phyloP scores from a whole-genome alignment of 1,284 basidiomycete species.

The Microbotryomycetes sp. region DNA sequence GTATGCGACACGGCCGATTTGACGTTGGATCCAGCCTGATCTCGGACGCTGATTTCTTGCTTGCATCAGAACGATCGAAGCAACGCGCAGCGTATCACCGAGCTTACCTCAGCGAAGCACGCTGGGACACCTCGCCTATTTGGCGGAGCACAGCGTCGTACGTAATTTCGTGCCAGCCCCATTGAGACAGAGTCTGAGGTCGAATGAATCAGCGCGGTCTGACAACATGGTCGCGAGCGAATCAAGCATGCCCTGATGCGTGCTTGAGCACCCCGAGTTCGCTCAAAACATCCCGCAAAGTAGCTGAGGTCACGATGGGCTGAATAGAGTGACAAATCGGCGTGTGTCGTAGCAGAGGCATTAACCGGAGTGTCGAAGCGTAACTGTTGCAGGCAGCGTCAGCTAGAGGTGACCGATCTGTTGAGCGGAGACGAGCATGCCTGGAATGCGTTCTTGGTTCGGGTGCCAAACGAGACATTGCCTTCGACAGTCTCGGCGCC shows the following conservation, averaged over 20 bases:
- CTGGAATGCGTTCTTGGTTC: slow-evolving; percentile 76
- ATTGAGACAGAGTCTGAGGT: slow-evolving; percentile 39
- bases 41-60: slow-evolving; percentile 70
- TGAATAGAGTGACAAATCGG: slow-evolving; percentile 56
- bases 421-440: slow-evolving; percentile 55
- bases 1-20: slow-evolving; percentile 82
- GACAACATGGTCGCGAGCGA: background rate
- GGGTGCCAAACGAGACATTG: slow-evolving; percentile 75
- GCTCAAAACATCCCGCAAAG: slow-evolving; percentile 64
- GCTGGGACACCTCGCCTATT: slow-evolving; percentile 59
- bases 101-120: slow-evolving; percentile 54
- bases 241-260: slow-evolving; percentile 54
- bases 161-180: slow-evolving; percentile 63
- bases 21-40: slow-evolving; percentile 65
- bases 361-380: slow-evolving; percentile 36
- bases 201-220: background rate
- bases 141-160: slow-evolving; percentile 75
- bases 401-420: slow-evolving; percentile 42
- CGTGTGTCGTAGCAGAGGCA: slow-evolving; percentile 53
- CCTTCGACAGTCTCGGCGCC: slow-evolving; percentile 84
- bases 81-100: too few relatives aligned
- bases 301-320: slow-evolving; percentile 61
- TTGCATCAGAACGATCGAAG: too few relatives aligned
- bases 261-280: slow-evolving; percentile 56
- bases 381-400: slow-evolving; percentile 8